Conservation (phyloP, 495 filamentous ascomycete species). For the Penicillium samsonianum region DNA sequence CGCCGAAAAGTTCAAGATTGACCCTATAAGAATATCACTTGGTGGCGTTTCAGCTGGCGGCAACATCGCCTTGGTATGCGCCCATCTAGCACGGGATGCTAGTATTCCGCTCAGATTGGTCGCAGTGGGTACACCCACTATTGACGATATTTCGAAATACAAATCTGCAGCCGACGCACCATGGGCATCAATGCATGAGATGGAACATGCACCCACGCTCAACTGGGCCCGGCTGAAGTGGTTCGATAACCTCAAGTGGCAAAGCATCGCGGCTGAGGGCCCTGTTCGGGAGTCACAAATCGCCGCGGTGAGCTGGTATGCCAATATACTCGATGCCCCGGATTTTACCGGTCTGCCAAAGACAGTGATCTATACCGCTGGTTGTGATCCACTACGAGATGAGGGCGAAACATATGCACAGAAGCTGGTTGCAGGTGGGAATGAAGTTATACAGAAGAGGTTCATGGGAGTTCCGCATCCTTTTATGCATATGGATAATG, state of each 20-base stretch:
- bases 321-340: conserved; percentile 39
- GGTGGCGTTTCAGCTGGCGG: conserved; percentile 54
- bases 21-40: conserved; percentile 44
- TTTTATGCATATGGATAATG: conserved; percentile 48
- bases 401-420: conserved; percentile 54
- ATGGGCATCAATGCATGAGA: conserved; percentile 46
- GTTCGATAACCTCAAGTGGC: conserved; percentile 42
- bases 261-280: conserved; percentile 18
- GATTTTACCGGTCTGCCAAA: conserved; percentile 44
- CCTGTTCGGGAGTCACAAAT: conserved; percentile 16
- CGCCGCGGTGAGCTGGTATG: conserved; percentile 26
- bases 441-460: conserved; percentile 47
- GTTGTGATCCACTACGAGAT: conserved; percentile 52
- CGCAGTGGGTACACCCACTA: conserved; percentile 41
- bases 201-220: conserved; percentile 45
- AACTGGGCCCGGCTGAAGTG: conserved; percentile 51
- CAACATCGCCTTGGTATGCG: conserved; percentile 46
- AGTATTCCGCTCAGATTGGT: conserved; percentile 44
- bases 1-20: conserved; percentile 45
- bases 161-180: conserved; percentile 45
- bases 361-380: conserved; percentile 51
- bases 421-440: conserved; percentile 48
- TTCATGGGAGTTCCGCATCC: conserved; percentile 51
- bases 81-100: conserved; percentile 52
- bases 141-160: conserved; percentile 41